A percentile compares a stretch with the other conserved stretches of the same genome.
phyloP scores from a whole-genome alignment of 2,329 filamentous ascomycete genomes.

The Teratosphaeria destructans region DNA sequence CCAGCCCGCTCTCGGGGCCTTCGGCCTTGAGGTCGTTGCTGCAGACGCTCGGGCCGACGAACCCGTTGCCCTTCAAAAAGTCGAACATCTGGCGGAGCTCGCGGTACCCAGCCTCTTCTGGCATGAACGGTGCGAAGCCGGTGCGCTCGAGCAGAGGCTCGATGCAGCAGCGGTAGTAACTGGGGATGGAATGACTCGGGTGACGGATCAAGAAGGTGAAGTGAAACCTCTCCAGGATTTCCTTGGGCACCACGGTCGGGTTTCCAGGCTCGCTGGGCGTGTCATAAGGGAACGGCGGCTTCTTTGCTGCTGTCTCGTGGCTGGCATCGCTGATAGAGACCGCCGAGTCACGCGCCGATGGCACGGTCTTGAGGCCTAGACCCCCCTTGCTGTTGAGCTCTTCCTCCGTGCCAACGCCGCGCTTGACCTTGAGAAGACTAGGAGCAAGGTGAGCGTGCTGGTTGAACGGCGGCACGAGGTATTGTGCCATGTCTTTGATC shows the following conservation, averaged over 20 bases:
- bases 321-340: constrained; percentile 21
- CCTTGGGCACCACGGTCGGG: constrained; percentile 71
- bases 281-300: constrained; percentile 46
- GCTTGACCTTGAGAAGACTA: constrained; percentile 53
- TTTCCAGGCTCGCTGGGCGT: constrained; percentile 57
- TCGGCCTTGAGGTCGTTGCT: constrained; percentile 28
- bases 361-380: background rate
- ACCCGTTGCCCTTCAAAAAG: constrained; percentile 58
- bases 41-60: constrained; percentile 60
- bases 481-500: constrained; percentile 97
- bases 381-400: constrained; percentile 12
- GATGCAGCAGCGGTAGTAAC: constrained; percentile 87
- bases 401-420: constrained; percentile 47
- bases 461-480: constrained; percentile 66
- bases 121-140: constrained; percentile 78
- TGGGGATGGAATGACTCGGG: constrained; percentile 82
- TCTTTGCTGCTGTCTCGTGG: constrained; percentile 14
- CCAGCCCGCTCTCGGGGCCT: constrained; percentile 4
- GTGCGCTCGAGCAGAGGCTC: constrained; percentile 75
- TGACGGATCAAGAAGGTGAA: constrained; percentile 96
- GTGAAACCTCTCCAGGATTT: constrained; percentile 69
- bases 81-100: constrained; percentile 84
- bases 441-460: constrained; percentile 62
- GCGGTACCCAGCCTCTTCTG: constrained; percentile 77
- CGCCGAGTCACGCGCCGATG: constrained; percentile 19